Base-by-base conservation (phyloP, 352 stramenopile species). In the Phytophthora ramorum region DNA sequence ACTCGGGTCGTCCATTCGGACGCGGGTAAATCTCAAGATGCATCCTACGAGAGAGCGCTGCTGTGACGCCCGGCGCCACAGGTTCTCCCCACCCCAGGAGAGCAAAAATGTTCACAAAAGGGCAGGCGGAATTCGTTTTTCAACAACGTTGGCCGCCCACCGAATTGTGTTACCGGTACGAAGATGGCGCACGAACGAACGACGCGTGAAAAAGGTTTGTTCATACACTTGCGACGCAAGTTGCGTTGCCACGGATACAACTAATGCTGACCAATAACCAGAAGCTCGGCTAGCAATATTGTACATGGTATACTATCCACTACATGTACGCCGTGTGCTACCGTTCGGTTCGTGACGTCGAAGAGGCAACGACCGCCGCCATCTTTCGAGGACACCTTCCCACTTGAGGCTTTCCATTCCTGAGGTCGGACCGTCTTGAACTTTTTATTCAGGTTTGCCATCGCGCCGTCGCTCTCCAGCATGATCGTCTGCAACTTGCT, bases 31-130 rank as follows among this genome's bases (percentile, higher is more conserved):
- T 69, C 60, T 51, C 14, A 34, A 60, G 51, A 56, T 69, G 60
- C 60, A 63, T 62, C 60, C 46, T 60, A 48, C 28, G 49, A 67
- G 50, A 61, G 34, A 54, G 49, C 47, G 16, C n/a, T 61, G n/a
- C 24, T 51, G 43, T 45, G 62, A 47, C 48, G 47, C 38, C 55
- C 30, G 24, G 45, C 57, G 53, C 64, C 64, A 72, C 58, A 72
- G 53, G 34, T 54, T 71, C 55, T 52, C 58, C 47, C 64, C 58
- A 64, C 64, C 59, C 50, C 45, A 60, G 37, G 58, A 72, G 51
- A 34, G 34, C 50, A 24, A 62, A 40, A 14, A 41, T 47, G 63
- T 41, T 44, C 64, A 58, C 58, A 68, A 30, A 72, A 63, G 24
- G 51, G 43, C 35, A 44, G 9, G 26, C 34, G 14, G 55, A 66